phyloP scores from a whole-genome alignment of 2,329 filamentous ascomycete species.

The Plectosphaerella cucumerina region DNA sequence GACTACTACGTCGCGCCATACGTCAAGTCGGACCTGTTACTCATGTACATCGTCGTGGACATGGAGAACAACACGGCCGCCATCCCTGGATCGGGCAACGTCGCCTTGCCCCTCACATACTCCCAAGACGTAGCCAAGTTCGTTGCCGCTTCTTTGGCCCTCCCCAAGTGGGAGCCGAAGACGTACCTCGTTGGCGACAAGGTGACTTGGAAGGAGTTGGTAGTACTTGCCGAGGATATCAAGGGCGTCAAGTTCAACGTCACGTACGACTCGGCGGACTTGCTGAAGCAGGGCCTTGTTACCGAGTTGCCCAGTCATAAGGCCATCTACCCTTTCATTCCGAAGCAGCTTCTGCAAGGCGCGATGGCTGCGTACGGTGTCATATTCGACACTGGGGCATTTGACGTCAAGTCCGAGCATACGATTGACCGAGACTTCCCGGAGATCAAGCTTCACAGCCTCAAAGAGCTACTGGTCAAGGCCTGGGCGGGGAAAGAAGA shows the following conservation, averaged over 20 bases:
- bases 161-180: constrained; percentile 35
- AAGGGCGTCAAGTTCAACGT: constrained; percentile 28
- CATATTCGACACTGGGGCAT: constrained; percentile 13
- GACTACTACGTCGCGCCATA: constrained; percentile 38
- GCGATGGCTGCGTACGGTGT: constrained; percentile 16
- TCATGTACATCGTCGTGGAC: constrained; percentile 36
- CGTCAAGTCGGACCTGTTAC: constrained; percentile 30
- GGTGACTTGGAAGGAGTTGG: constrained; percentile 36
- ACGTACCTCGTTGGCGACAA: constrained; percentile 30
- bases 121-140: constrained; percentile 42
- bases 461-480: constrained; percentile 17
- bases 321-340: background rate
- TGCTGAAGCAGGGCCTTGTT: constrained; percentile 23
- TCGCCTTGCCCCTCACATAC: constrained; percentile 39
- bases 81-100: constrained; percentile 43
- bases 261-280: constrained; percentile 23
- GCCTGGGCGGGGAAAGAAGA: background rate
- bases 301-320: constrained; percentile 24
- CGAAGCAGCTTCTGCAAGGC: constrained; percentile 12
- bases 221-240: constrained; percentile 33
- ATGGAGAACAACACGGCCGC: constrained; percentile 37
- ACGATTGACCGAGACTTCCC: constrained; percentile 23
- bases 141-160: constrained; percentile 31
- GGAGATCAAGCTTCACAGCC: constrained; percentile 17
- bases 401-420: constrained; percentile 12